Percentiles rank a stretch among this genome's conserved stretches.
phyloP scores from a whole-genome alignment of 345 rosid species.

The Gossypium stocksii region DNA sequence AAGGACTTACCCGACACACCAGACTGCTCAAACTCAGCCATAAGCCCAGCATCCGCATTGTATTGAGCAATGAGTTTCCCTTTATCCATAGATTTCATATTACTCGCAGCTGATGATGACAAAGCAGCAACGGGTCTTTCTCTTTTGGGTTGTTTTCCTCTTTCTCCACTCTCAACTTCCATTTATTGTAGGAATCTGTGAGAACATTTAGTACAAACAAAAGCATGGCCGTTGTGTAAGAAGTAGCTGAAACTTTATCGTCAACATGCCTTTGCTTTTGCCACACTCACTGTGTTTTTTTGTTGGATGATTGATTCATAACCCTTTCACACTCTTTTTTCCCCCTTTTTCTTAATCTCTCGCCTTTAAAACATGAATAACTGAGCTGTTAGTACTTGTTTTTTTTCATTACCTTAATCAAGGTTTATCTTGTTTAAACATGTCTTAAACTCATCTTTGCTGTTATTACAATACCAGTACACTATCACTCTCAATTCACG shows the following conservation, averaged over 20 bases:
- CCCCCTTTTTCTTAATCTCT: neutral
- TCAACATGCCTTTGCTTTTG: neutral
- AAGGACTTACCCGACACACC: slow-evolving; percentile 59
- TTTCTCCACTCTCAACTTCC: slow-evolving; percentile 17
- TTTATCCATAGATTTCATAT: slow-evolving; percentile 38
- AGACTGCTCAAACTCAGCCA: slow-evolving; percentile 71
- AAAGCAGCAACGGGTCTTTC: slow-evolving; percentile 2
- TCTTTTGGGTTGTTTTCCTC: slow-evolving; percentile 8
- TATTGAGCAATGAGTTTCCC: slow-evolving; percentile 52
- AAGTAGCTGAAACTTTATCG: slow-evolving; percentile 1
- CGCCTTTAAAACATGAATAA: neutral
- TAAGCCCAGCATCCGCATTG: slow-evolving; percentile 67
- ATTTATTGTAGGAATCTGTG: slow-evolving; percentile 4
- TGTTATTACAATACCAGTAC: neutral
- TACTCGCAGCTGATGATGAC: slow-evolving; percentile 42
- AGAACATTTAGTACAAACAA: neutral
- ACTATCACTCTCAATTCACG: neutral
- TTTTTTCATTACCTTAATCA: neutral
- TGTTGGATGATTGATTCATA: neutral
- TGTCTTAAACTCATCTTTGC: neutral
- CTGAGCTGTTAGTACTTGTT: neutral
- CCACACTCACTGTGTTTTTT: neutral
- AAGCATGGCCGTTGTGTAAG: neutral
- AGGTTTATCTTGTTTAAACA: neutral
- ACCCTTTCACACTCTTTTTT: neutral